phyloP scores from a whole-genome alignment of 768 basidiomycete species.

The Rhodotorula paludigena region DNA sequence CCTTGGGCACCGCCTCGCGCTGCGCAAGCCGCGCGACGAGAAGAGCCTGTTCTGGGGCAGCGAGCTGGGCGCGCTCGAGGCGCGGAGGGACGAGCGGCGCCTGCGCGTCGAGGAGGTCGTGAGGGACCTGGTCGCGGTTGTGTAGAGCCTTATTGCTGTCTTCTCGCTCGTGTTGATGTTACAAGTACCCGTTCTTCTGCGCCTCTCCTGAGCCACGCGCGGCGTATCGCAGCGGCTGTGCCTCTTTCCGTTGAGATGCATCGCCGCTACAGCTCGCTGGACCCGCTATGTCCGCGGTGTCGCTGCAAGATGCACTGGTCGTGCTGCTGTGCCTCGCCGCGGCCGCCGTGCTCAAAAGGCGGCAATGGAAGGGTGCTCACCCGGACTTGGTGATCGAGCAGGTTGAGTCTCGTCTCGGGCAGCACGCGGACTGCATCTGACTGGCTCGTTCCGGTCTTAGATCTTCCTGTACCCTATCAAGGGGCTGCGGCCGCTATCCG shows the following conservation, averaged over 20 bases:
- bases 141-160: not conserved
- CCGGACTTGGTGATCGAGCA: not conserved
- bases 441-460: not conserved
- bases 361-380: not conserved
- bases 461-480: constrained; percentile 23
- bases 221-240: not conserved
- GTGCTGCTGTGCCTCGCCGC: not conserved
- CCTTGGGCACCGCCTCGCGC: constrained; percentile 4
- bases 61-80: not conserved
- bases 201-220: too few species aligned
- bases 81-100: not conserved
- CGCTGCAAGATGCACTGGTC: not conserved
- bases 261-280: too few species aligned
- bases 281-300: not conserved
- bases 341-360: not conserved
- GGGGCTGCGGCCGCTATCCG: not conserved
- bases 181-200: not conserved
- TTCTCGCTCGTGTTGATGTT: not conserved
- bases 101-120: constrained; percentile 8
- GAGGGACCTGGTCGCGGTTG: not conserved
- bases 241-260: too few species aligned
- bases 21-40: constrained; percentile 7
- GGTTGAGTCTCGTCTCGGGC: not conserved
- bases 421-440: not conserved
- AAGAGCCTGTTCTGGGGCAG: constrained; percentile 17